Percentiles rank a stretch among this genome's conserved stretches.
These are phyloP conservation scores for Calocera cornea DNA, from an alignment of 768 basidiomycete species.

Conservation along the genomic window DNA sequence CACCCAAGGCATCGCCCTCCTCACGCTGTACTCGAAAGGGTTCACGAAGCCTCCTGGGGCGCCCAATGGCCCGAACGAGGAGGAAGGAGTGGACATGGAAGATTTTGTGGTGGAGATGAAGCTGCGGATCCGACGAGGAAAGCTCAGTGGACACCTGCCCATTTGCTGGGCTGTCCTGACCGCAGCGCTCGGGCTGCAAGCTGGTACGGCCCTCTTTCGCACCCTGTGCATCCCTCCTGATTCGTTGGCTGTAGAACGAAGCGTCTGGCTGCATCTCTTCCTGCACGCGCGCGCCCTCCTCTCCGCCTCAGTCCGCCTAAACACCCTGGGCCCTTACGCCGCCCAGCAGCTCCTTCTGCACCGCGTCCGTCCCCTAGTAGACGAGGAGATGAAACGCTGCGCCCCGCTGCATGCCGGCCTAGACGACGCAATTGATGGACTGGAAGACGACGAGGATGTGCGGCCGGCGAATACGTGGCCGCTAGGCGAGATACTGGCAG, in stretches of 20 bases:
- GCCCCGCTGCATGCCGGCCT: conserved; percentile 38
- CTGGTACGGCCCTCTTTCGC: conserved; percentile 36
- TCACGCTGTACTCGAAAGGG: conserved; percentile 75
- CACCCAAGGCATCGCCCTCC: conserved; percentile 82
- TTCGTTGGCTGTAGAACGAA: conserved; percentile 41
- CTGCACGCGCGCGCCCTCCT: conserved; percentile 80
- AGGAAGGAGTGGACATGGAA: conserved; percentile 18
- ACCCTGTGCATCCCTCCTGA: not conserved
- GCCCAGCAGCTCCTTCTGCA: conserved; percentile 79
- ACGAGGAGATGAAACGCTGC: conserved; percentile 36
- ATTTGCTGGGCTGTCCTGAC: conserved; percentile 84
- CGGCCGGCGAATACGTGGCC: conserved; percentile 92
- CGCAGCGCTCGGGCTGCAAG: conserved; percentile 54
- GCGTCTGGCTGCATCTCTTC: conserved; percentile 82
- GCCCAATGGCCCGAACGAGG: conserved; percentile 14
- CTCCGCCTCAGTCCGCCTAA: conserved; percentile 84
- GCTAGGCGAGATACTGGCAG: conserved; percentile 78
- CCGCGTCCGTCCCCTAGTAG: conserved; percentile 52
- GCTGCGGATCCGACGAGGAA: conserved; percentile 46
- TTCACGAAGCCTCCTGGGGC: conserved; percentile 43
- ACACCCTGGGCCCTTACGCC: conserved; percentile 82
- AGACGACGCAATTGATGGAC: conserved; percentile 8
- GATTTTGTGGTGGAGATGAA: conserved; percentile 56
- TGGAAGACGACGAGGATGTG: conserved; percentile 21
- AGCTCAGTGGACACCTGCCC: conserved; percentile 68